Percentiles rank a stretch among this genome's conserved stretches.
Evolutionary conservation across 1,284 basidiomycete species (phyloP).

Genomic region (Fomitopsis palustris): DNA sequence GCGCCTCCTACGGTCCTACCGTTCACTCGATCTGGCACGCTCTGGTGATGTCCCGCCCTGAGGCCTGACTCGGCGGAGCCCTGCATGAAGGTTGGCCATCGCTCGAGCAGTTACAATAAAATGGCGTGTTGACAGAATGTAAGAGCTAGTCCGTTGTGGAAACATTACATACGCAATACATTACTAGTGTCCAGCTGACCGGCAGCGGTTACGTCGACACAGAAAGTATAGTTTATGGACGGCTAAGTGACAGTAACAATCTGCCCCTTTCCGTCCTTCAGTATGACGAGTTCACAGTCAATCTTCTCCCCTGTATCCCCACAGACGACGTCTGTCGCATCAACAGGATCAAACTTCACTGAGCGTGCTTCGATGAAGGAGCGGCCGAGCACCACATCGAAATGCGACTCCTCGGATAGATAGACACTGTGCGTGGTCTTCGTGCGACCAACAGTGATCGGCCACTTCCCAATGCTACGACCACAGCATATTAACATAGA

Average conservation of each 20-base stretch:
- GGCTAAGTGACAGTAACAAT: slow-evolving; percentile 80
- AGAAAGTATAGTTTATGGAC: background rate
- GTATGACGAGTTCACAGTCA: slow-evolving; percentile 87
- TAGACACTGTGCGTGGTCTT: slow-evolving; percentile 56
- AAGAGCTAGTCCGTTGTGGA: background rate
- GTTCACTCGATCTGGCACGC: background rate
- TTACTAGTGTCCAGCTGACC: background rate
- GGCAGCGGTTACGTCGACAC: background rate
- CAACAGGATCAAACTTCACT: slow-evolving; percentile 77
- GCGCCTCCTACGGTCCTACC: background rate
- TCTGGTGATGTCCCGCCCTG: background rate
- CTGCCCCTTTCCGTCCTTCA: slow-evolving; percentile 84
- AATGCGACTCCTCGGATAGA: slow-evolving; percentile 93
- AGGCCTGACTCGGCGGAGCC: too few relatives aligned
- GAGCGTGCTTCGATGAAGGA: slow-evolving; percentile 92
- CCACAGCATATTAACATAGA: background rate
- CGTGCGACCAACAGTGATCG: slow-evolving; percentile 55
- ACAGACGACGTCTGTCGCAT: slow-evolving; percentile 90
- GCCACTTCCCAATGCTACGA: slow-evolving; percentile 71
- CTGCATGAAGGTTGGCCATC: background rate
- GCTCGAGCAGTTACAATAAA: background rate
- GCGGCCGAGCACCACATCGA: slow-evolving; percentile 93
- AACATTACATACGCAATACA: background rate
- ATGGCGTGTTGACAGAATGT: background rate
- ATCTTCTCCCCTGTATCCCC: slow-evolving; percentile 95